A percentile compares a stretch with the other conserved stretches of the same genome.
phyloP scores from a whole-genome alignment of 2,329 filamentous ascomycete species.

The Trichoderma atrobrunneum region DNA sequence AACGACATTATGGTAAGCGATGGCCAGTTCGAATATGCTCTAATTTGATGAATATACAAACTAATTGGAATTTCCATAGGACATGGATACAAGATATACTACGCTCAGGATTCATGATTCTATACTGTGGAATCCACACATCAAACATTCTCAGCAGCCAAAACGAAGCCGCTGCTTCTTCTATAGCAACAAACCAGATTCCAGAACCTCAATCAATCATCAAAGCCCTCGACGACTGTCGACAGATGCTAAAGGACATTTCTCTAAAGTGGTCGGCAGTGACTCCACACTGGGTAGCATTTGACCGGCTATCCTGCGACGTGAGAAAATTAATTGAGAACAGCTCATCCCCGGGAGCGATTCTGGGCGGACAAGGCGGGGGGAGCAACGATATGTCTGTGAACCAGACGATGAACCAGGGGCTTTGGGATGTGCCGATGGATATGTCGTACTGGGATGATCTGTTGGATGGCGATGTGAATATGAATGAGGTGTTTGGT shows the following conservation, averaged over 20 bases:
- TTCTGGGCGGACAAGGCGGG: neutral
- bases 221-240: conserved; percentile 14
- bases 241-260: conserved; percentile 14
- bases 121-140: conserved; percentile 17
- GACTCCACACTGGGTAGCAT: conserved; percentile 13
- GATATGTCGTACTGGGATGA: conserved; percentile 16
- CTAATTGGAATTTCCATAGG: neutral
- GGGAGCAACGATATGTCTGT: neutral
- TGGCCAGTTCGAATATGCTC: neutral
- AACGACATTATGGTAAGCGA: conserved; percentile 10
- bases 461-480: conserved; percentile 5
- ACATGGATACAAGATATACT: conserved; percentile 17
- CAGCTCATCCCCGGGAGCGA: neutral
- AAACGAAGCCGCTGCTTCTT: neutral
- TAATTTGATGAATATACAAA: neutral
- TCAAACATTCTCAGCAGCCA: conserved; percentile 10
- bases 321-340: conserved; percentile 13
- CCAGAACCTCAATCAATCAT: conserved; percentile 3
- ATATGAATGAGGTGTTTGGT: conserved; percentile 18
- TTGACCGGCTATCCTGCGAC: conserved; percentile 11
- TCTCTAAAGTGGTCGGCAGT: conserved; percentile 7
- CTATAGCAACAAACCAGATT: neutral
- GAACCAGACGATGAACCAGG: neutral
- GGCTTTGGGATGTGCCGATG: conserved; percentile 15
- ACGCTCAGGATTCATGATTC: conserved; percentile 14